phyloP scores from a whole-genome alignment of 1,284 basidiomycete genomes.

The Sporisorium exsertum region DNA sequence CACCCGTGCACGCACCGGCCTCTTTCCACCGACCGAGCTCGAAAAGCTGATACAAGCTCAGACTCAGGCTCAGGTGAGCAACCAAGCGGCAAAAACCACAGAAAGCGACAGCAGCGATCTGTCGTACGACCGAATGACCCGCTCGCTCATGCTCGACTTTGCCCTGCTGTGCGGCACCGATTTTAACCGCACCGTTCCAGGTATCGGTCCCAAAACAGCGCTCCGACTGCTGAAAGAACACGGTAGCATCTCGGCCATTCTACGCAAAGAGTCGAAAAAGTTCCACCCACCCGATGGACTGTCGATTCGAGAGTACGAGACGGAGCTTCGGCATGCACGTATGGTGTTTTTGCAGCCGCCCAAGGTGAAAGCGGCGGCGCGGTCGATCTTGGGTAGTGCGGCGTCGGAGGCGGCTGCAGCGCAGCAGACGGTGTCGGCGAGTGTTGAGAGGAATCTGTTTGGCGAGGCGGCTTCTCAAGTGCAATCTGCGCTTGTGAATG shows the following conservation, averaged over 20 bases:
- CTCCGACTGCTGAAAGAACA: slow-evolving; percentile 54
- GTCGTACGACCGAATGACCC: slow-evolving; percentile 36
- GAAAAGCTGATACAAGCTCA: slow-evolving; percentile 12
- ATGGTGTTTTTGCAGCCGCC: slow-evolving; percentile 60
- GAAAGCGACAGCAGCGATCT: not conserved
- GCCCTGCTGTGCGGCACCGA: slow-evolving; percentile 68
- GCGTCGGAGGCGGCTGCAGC: slow-evolving; percentile 12
- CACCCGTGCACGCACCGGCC: slow-evolving; percentile 28
- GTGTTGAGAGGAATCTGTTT: slow-evolving; percentile 18
- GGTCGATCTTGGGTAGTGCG: slow-evolving; percentile 25
- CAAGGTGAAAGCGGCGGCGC: slow-evolving; percentile 37
- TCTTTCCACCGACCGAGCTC: slow-evolving; percentile 47
- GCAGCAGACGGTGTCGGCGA: not conserved
- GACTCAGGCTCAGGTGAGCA: not conserved
- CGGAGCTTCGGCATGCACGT: slow-evolving; percentile 55
- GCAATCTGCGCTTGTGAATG: not conserved
- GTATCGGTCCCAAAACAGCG: slow-evolving; percentile 57
- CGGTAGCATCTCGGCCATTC: slow-evolving; percentile 47
- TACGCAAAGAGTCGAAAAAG: slow-evolving; percentile 31
- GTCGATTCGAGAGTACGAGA: slow-evolving; percentile 51
- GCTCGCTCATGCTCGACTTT: slow-evolving; percentile 59
- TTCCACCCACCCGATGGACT: slow-evolving; percentile 58
- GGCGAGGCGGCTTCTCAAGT: not conserved
- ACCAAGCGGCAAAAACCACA: not conserved
- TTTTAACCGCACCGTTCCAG: slow-evolving; percentile 65